Conservation (phyloP, 805 yeast species). For the Candida krabiensis region DNA sequence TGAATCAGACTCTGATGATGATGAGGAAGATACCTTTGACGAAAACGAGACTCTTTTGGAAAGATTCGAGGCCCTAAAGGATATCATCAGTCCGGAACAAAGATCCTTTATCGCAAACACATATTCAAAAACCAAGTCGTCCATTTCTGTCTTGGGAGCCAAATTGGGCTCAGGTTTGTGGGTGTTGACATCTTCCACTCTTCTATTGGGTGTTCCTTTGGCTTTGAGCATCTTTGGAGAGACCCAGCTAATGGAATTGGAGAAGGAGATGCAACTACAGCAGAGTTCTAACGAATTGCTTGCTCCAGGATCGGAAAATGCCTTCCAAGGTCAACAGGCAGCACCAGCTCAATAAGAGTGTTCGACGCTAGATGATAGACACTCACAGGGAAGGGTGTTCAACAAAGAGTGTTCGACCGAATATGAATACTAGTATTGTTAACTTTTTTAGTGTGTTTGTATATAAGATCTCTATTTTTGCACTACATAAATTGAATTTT, state of each 20-base stretch:
- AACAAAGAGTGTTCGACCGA: too few species aligned
- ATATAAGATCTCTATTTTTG: conserved; percentile 6
- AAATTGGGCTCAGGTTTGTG: conserved; percentile 79
- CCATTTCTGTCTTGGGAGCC: conserved; percentile 46
- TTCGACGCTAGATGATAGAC: neutral
- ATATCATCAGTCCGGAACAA: conserved; percentile 85
- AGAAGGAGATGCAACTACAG: conserved; percentile 83
- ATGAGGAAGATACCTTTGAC: conserved; percentile 72
- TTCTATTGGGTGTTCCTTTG: conserved; percentile 90
- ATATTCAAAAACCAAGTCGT: conserved; percentile 35
- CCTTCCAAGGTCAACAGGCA: conserved; percentile 28
- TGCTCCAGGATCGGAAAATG: conserved; percentile 63
- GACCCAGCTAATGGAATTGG: conserved; percentile 92
- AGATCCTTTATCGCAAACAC: conserved; percentile 47
- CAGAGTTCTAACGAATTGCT: conserved; percentile 68
- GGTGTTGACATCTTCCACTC: conserved; percentile 79
- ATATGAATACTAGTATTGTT: too few species aligned
- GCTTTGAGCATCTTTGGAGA: conserved; percentile 87
- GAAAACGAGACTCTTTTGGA: conserved; percentile 83
- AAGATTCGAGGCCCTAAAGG: conserved; percentile 88
- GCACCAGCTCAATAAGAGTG: conserved; percentile 10
- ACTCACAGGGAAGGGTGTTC: too few species aligned
- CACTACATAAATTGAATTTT: too few species aligned
- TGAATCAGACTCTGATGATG: conserved; percentile 49
- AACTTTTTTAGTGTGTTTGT: conserved; percentile 15